Evolutionary conservation across 2,329 filamentous ascomycete genomes (phyloP), one percentile per base, ranked within the genome.

Genomic region (Arthrobotrys megalospora): DNA sequence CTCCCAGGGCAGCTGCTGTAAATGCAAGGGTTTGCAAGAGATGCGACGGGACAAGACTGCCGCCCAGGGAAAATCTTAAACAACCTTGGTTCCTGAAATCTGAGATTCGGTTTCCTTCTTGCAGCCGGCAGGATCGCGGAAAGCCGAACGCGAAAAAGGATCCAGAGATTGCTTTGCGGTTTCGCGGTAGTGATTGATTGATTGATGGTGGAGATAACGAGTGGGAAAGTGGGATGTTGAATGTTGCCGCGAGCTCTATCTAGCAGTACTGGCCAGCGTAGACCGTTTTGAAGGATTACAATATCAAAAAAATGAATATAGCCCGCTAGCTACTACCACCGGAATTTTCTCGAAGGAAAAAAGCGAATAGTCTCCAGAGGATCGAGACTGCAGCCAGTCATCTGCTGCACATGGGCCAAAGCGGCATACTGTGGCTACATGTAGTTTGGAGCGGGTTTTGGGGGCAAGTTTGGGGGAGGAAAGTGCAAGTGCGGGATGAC

Each of bases 401-500:
- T 60, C 50, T 43, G 62, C 52, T 50, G 70, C 70, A 75, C 70
- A 66, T 75, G 53, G 63, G 43, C 38, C 24, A 24, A 19, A 38
- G 19, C 24, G 48, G 73, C 43, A 71, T 77, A 77, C 66, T 77
- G 73, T 77, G 66, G 66, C 66, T 66, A n/a, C n/a, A n/a, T n/a
- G n/a, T n/a, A 16, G 47, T 71, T 71, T 60, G 36, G 19, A 12
- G 11, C 7, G 28, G 14, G 19, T 68, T n/a, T 53, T 53, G 47
- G 16, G 32, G 41, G 8, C 7, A n/a, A n/a, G n/a, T n/a, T 53
- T 53, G 47, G 24, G 24, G 24, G 24, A 28, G 24, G 24, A 28
- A 28, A 28, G 12, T 7, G 8, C n/a, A 48, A 47, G 12, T 62
- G 45, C 45, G 36, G 48, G 70, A 24, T 62, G 52, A 41, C 28